phyloP scores from a whole-genome alignment of 2,329 filamentous ascomycete species.

The Orbilia blumenaviensis region DNA sequence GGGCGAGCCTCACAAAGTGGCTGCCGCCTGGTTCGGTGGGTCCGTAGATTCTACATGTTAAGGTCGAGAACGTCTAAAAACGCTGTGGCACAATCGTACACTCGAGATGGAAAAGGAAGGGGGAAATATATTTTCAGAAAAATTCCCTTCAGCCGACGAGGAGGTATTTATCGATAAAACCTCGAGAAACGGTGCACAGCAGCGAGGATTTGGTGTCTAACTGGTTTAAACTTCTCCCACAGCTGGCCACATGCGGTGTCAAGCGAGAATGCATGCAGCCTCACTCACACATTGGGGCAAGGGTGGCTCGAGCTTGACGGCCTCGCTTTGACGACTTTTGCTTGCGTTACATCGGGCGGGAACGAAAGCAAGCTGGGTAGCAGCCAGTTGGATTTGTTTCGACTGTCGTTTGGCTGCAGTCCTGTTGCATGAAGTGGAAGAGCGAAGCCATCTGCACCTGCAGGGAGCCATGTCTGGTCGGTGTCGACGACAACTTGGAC shows the following conservation, averaged over 20 bases:
- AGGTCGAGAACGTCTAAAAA: conserved; percentile 3
- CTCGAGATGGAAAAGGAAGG: not conserved
- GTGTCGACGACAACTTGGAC: not conserved
- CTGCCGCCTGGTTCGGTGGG: not conserved
- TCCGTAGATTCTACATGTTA: not conserved
- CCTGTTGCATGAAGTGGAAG: conserved; percentile 27
- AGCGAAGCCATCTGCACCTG: conserved; percentile 4
- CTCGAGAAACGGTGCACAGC: conserved; percentile 9
- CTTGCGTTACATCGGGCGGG: conserved; percentile 45
- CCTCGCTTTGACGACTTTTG: conserved; percentile 18
- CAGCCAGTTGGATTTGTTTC: conserved; percentile 20
- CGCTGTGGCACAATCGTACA: not conserved
- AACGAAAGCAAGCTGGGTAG: conserved; percentile 18
- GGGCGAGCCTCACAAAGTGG: conserved; percentile 4
- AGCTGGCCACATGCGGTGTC: conserved; percentile 7
- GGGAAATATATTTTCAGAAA: not conserved
- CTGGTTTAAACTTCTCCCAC: not conserved
- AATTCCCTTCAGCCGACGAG: not conserved
- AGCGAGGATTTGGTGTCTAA: not conserved
- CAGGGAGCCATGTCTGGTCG: not conserved
- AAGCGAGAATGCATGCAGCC: conserved; percentile 26
- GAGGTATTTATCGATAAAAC: conserved; percentile 21
- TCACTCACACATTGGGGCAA: conserved; percentile 11
- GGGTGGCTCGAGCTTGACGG: conserved; percentile 31
- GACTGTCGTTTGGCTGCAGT: conserved; percentile 16